Base-by-base conservation (phyloP, 2,329 filamentous ascomycete species). In the Verticillium nonalfalfae region DNA sequence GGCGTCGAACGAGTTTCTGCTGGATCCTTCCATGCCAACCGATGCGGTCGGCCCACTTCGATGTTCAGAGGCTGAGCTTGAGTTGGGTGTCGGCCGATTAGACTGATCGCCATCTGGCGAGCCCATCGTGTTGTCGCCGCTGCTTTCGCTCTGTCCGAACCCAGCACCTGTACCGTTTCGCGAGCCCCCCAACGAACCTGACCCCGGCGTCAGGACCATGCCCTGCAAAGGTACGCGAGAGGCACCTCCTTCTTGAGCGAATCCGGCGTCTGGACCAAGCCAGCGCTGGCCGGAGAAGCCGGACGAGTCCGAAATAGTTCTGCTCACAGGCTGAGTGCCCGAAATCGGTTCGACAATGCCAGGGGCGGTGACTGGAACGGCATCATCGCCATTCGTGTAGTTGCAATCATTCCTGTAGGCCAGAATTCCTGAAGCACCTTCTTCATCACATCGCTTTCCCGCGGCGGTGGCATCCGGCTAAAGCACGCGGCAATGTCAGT, bases 1-100 rank as follows among this genome's bases (percentile, higher is more conserved):
- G 3, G 81, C 73, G 31, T 81, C 76, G 68, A 82, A 87, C 1
- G 83, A 82, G 57, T 75, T 75, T 6, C 69, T 68, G 7, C 74
- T 75, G 0, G 81, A 78, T 33, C 72, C 72, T 26, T 68, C 72
- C 61, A 76, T 68, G 14, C 50, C 57, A 45, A 50, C 63, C 57
- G 63, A 58, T 58, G 60, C 56, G 36, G 58, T 62, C 57, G 15
- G 58, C 60, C 35, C 73, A 26, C n/a, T 72, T 15, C 72, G 71
- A 31, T 75, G 70, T n/a, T 82, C 80, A 1, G 80, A 81, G 1
- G 76, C 71, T 7, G 74, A 75, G 67, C 81, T 85, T 4, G 85
- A 87, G 66, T 83, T 86, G 3, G 85, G 85, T 11, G 85, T 87
- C 26, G 79, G 83, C n/a, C 81, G 75, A 63, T 78, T 83, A 2